Evolutionary conservation across 1,139 yeast species (phyloP), one percentile per base, ranked within the genome.

Genomic region (Sugiyamaella sp.): DNA sequence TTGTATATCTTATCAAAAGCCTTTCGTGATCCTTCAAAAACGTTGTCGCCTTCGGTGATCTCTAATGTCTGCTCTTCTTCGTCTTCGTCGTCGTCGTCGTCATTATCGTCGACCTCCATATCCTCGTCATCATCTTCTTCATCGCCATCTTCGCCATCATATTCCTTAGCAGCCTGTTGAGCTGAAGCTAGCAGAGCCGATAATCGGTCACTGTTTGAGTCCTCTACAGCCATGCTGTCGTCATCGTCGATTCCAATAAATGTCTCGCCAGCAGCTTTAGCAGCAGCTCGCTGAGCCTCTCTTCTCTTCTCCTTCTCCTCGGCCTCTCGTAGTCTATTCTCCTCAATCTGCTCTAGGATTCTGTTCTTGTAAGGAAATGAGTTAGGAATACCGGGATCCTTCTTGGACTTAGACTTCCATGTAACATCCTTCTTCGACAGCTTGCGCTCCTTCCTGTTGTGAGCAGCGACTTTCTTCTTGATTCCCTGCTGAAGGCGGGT

Each of bases 401-500:
- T 91, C 66, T 82, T 82, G 56, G 75, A 74, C 68, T 85, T 83
- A 33, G 96, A 87, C 70, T 82, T 89, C 99, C 99, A 93, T 12
- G 98, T 91, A 5, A 82, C 82, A 70, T 91, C 97, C 70, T 82
- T 90, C 79, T 93, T 93, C 32, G 96, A 81, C 19, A 71, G 63
- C 74, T 93, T 93, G 64, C 80, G 81, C 69, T 87, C 87, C 71
- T 93, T 93, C 72, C 96, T 83, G 63, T 86, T 80, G 65, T 91
- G 95, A 21, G 98, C 97, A 44, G 93, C 81, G 2, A 96, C 91
- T 75, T 93, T 93, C 82, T 90, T 93, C 76, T 89, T 87, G 69
- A 93, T 89, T 63, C 98, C 98, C 72, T 90, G 96, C 70, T 91
- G 82, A 87, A 91, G 84, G 71, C 95, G 89, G 69, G 98, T 91